Conservation (phyloP, 2,329 filamentous ascomycete species). For the Trichophyton equinum region DNA sequence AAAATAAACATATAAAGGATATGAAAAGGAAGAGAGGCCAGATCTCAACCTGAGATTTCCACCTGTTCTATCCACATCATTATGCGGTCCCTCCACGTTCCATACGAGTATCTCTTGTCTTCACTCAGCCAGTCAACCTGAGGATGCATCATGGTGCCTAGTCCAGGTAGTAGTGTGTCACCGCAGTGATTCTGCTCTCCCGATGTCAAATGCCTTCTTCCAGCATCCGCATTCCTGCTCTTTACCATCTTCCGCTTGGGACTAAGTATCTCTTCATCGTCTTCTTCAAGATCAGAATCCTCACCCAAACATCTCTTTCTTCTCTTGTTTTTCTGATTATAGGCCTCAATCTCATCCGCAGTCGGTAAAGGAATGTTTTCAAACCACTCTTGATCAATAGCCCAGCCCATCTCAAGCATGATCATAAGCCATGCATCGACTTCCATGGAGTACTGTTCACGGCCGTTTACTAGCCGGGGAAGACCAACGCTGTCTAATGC, state of each 20-base stretch:
- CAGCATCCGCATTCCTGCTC: constrained; percentile 10
- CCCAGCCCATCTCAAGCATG: constrained; percentile 39
- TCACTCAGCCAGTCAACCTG: constrained; percentile 37
- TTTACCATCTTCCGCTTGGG: constrained; percentile 19
- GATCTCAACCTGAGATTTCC: constrained; percentile 20
- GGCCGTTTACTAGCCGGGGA: neutral
- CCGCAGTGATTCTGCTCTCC: neutral
- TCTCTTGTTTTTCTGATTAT: constrained; percentile 4
- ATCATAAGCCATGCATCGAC: constrained; percentile 51
- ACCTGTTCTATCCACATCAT: constrained; percentile 27
- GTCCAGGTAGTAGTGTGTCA: constrained; percentile 29
- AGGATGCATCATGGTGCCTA: constrained; percentile 41
- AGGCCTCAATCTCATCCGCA: constrained; percentile 4
- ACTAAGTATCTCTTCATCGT: constrained; percentile 20
- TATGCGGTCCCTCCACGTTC: constrained; percentile 33
- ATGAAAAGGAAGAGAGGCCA: neutral
- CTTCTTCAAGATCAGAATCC: constrained; percentile 12
- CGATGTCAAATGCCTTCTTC: neutral
- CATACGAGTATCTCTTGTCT: constrained; percentile 30
- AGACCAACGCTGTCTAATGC: neutral
- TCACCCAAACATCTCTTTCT: constrained; percentile 10
- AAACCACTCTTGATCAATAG: constrained; percentile 56
- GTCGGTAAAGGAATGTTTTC: constrained; percentile 37
- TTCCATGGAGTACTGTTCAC: constrained; percentile 23
- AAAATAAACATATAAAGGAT: neutral